Conservation (phyloP, 345 rosid species). For the Eucalyptus polyanthemos region DNA sequence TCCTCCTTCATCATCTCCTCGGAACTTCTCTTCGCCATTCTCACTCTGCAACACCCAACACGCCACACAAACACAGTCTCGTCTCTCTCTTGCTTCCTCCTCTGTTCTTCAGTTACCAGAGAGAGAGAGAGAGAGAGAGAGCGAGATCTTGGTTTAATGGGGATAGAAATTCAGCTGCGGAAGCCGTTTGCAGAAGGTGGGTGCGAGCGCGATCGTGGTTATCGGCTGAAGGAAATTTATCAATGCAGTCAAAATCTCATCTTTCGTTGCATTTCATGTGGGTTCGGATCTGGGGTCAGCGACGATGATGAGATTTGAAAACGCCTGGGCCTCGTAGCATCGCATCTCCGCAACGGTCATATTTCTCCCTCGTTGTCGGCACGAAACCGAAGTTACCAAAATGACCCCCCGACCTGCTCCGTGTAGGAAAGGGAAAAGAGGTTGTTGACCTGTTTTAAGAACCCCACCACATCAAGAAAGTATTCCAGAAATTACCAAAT, state of each 20-base stretch:
- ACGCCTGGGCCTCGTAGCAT: not conserved
- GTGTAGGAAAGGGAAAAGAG: not conserved
- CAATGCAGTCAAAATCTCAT: not conserved
- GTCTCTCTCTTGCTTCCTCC: not conserved
- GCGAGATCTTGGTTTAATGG: not conserved
- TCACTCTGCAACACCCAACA: not conserved
- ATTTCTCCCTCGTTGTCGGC: slow-evolving; percentile 23
- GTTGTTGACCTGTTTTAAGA: not conserved
- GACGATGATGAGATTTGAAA: not conserved
- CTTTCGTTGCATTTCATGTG: not conserved
- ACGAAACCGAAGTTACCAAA: not conserved
- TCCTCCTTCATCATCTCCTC: slow-evolving; percentile 8
- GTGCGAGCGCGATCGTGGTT: not conserved
- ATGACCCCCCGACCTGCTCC: slow-evolving; percentile 1
- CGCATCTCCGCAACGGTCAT: slow-evolving; percentile 45
- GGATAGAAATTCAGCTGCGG: not conserved
- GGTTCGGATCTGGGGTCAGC: not conserved
- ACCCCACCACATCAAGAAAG: not conserved
- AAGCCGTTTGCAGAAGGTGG: not conserved
- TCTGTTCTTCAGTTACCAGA: not conserved
- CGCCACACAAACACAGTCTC: not conserved
- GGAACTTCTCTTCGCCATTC: slow-evolving; percentile 24
- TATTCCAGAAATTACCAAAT: not conserved
- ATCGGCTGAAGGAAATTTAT: not conserved
- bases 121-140: not conserved